A percentile compares a stretch with the other conserved stretches of the same genome.
Conservation (phyloP, 768 basidiomycete genomes). For the Daedaleopsis sinensis region DNA sequence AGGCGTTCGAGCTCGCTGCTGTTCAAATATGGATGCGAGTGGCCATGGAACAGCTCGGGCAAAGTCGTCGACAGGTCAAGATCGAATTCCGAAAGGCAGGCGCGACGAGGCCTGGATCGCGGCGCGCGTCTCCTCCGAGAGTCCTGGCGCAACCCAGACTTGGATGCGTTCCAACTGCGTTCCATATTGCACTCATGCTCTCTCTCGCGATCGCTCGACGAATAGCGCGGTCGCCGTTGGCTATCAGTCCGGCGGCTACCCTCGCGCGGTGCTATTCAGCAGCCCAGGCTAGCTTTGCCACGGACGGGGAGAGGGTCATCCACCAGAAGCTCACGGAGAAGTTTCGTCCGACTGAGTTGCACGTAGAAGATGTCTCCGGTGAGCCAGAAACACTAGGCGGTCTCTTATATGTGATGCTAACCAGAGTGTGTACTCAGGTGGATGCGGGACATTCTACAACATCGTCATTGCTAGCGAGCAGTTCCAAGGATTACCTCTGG, state of each 20-base stretch:
- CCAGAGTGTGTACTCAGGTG: conserved; percentile 53
- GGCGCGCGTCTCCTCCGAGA: conserved; percentile 4
- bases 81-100: neutral
- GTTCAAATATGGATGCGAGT: neutral
- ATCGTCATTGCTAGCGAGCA: conserved; percentile 83
- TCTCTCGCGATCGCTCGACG: conserved; percentile 27
- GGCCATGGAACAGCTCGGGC: neutral
- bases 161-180: conserved; percentile 6
- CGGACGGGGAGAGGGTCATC: conserved; percentile 73
- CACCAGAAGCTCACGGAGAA: conserved; percentile 68
- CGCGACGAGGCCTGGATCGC: conserved; percentile 7
- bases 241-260: neutral
- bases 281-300: conserved; percentile 16
- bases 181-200: conserved; percentile 27
- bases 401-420: neutral
- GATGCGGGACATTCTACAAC: conserved; percentile 97
- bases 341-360: conserved; percentile 80
- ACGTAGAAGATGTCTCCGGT: conserved; percentile 97
- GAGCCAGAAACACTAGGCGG: neutral
- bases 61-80: neutral
- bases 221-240: conserved; percentile 16
- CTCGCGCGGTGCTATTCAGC: conserved; percentile 11
- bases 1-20: neutral
- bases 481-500: conserved; percentile 83
- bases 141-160: neutral